Percentiles rank a stretch among this genome's conserved stretches.
Evolutionary conservation across 2,329 filamentous ascomycete species (phyloP).

Genomic region (Dryadomyces quercus-mongolicae): DNA sequence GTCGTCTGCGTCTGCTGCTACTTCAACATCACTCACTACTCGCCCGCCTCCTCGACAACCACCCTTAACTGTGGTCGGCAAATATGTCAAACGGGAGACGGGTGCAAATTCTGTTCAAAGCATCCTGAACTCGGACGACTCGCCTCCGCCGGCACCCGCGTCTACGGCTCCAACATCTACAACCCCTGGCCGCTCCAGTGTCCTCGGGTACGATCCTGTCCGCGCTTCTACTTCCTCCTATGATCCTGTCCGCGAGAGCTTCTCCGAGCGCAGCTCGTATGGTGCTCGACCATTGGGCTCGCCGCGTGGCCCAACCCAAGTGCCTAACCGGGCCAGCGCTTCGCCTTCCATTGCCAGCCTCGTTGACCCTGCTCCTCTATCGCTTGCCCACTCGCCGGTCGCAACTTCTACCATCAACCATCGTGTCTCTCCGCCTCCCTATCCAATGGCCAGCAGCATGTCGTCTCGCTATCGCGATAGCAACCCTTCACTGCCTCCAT

Average conservation of each 20-base stretch:
- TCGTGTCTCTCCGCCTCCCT: conserved; percentile 23
- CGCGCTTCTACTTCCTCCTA: conserved; percentile 45
- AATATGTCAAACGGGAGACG: conserved; percentile 38
- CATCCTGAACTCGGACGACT: conserved; percentile 41
- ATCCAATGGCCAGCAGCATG: conserved; percentile 6
- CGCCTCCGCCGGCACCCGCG: conserved; percentile 29
- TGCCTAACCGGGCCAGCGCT: conserved; percentile 61
- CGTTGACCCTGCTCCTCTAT: conserved; percentile 55
- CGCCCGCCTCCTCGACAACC: conserved; percentile 11
- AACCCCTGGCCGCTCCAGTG: conserved; percentile 48
- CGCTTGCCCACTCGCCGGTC: conserved; percentile 17
- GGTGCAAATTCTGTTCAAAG: conserved; percentile 40
- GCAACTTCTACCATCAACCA: conserved; percentile 13
- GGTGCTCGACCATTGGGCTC: conserved; percentile 35
- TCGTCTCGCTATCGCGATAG: conserved; percentile 4
- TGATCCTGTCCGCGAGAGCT: conserved; percentile 51
- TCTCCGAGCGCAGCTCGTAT: conserved; percentile 38
- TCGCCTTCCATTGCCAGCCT: conserved; percentile 88
- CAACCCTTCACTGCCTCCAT: conserved; percentile 7
- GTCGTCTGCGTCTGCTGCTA: conserved; percentile 7
- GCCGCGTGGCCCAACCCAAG: conserved; percentile 31
- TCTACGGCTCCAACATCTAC: conserved; percentile 16
- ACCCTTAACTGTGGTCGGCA: conserved; percentile 22
- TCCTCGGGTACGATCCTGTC: conserved; percentile 83
- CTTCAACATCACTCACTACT: conserved; percentile 4